Conservation (phyloP, 106 monocot species). For the Gastrodia elata region DNA sequence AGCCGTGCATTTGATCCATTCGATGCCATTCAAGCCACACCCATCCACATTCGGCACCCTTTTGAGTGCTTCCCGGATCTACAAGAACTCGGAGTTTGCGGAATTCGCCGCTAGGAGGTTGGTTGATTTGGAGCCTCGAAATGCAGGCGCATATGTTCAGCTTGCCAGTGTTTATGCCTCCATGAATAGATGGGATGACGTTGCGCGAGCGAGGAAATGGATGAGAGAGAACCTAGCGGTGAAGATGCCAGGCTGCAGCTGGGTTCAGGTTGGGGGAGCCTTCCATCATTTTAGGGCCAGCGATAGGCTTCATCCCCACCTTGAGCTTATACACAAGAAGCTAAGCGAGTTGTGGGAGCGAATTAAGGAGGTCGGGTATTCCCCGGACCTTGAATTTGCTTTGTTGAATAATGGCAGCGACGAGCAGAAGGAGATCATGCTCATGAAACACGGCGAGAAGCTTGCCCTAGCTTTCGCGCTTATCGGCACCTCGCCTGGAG, state of each 20-base stretch:
- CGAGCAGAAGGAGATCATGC: conserved; percentile 34
- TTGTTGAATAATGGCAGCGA: conserved; percentile 41
- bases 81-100: conserved; percentile 51
- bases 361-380: conserved; percentile 40
- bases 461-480: conserved; percentile 65
- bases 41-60: conserved; percentile 67
- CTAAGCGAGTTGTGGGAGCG: conserved; percentile 30
- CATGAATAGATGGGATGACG: conserved; percentile 63
- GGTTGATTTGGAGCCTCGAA: conserved; percentile 51
- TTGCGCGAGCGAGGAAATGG: conserved; percentile 40
- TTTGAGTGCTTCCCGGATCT: conserved; percentile 65
- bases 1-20: conserved; percentile 46
- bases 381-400: conserved; percentile 38
- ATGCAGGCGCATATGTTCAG: conserved; percentile 66
- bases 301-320: conserved; percentile 45
- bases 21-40: conserved; percentile 69
- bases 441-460: conserved; percentile 63
- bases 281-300: conserved; percentile 60
- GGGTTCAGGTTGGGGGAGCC: conserved; percentile 49
- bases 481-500: conserved; percentile 22
- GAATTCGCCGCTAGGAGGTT: conserved; percentile 37
- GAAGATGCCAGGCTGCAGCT: conserved; percentile 62
- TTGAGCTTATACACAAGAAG: conserved; percentile 34
- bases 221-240: conserved; percentile 72
- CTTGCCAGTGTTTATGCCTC: conserved; percentile 62